These are phyloP conservation scores for Eucalyptus lansdowneana DNA, from an alignment of 345 rosid genomes.

Conservation along the genomic window DNA sequence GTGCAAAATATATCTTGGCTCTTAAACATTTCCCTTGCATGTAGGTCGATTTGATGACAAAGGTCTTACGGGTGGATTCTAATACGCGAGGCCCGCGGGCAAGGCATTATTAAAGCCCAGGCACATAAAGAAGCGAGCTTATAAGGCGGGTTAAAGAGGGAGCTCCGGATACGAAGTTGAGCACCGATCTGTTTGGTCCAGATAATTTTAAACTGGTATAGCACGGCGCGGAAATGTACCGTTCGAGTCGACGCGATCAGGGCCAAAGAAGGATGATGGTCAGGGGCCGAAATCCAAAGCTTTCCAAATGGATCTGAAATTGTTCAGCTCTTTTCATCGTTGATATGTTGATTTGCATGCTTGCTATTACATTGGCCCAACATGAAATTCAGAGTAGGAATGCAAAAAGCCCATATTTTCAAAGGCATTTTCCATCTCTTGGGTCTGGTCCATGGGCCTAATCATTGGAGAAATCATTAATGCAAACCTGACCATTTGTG, in stretches of 20 bases:
- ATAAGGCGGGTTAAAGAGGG: not conserved
- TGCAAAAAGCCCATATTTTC: not conserved
- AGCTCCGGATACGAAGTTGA: not conserved
- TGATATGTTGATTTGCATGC: not conserved
- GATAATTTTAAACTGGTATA: accelerated
- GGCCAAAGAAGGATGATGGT: not conserved
- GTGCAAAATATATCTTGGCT: not conserved
- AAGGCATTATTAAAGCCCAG: not conserved
- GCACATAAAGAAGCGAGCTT: not conserved
- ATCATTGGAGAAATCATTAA: not conserved
- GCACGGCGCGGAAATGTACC: not conserved
- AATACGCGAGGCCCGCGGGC: not conserved
- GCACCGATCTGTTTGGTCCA: not conserved
- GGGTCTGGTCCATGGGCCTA: not conserved
- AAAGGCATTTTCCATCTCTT: not conserved
- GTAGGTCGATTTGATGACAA: not conserved
- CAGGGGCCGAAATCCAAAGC: not conserved
- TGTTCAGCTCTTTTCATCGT: not conserved
- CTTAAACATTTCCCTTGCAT: not conserved
- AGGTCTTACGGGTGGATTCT: not conserved
- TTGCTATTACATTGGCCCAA: not conserved
- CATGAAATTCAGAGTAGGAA: not conserved
- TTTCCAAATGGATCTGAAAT: not conserved
- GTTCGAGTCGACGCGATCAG: not conserved
- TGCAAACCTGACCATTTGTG: not conserved